Evolutionary conservation across 352 stramenopile species (phyloP).

Genomic region (Phytophthora pini): DNA sequence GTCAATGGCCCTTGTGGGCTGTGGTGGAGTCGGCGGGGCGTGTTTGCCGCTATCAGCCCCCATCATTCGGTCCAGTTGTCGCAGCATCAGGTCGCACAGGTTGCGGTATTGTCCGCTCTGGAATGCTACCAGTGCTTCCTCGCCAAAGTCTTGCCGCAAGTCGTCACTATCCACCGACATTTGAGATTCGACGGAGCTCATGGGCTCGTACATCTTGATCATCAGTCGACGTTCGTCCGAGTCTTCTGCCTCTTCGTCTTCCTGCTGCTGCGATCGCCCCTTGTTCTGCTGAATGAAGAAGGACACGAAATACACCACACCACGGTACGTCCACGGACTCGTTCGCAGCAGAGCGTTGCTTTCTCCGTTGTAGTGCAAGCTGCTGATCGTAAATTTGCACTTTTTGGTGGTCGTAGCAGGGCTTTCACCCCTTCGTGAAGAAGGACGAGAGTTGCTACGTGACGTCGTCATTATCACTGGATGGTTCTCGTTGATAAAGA

Average conservation of each 20-base stretch:
- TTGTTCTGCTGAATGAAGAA: constrained; percentile 64
- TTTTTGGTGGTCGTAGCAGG: constrained; percentile 12
- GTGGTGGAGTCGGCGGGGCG: constrained; percentile 9
- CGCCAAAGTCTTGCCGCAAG: constrained; percentile 65
- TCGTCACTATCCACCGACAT: constrained; percentile 68
- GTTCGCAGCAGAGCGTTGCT: constrained; percentile 58
- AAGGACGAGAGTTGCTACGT: background rate
- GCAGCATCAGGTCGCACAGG: constrained; percentile 70
- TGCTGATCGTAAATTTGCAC: constrained; percentile 25
- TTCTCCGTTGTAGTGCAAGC: constrained; percentile 13
- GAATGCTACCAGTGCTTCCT: constrained; percentile 44
- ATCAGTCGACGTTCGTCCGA: constrained; percentile 37
- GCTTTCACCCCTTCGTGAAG: constrained; percentile 5
- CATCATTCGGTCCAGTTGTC: constrained; percentile 68
- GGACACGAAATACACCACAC: constrained; percentile 82
- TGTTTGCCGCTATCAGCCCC: constrained; percentile 11
- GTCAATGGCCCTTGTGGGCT: background rate
- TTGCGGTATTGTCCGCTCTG: constrained; percentile 52
- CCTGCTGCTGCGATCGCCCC: constrained; percentile 19
- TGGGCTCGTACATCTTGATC: constrained; percentile 82
- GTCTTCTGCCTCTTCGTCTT: constrained; percentile 4
- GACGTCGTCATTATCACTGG: constrained; percentile 42
- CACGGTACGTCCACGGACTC: constrained; percentile 71
- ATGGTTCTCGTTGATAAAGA: constrained; percentile 81
- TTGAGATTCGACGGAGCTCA: constrained; percentile 79